These are phyloP conservation scores for Leccinum uliginosum DNA, from an alignment of 768 basidiomycete species.

Conservation along the genomic window DNA sequence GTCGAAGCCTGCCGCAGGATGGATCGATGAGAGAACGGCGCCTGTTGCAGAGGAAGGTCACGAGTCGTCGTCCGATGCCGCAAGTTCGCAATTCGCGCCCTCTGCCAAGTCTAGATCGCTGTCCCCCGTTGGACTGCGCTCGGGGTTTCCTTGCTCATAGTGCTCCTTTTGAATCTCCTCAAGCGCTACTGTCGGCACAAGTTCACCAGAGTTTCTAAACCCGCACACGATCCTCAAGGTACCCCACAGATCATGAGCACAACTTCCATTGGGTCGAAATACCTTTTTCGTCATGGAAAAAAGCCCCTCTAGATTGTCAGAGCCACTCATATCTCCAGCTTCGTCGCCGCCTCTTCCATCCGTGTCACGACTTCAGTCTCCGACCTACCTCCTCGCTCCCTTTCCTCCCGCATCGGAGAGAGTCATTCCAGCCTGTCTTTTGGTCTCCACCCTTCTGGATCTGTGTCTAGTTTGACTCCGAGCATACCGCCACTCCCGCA, in stretches of 20 bases:
- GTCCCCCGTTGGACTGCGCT: slow-evolving; percentile 11
- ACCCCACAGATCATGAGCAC: not conserved
- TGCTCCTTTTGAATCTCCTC: slow-evolving; percentile 11
- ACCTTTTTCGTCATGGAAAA: slow-evolving; percentile 5
- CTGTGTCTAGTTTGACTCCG: not conserved
- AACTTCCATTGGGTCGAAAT: not conserved
- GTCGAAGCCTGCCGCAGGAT: no score
- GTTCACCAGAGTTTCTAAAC: slow-evolving; percentile 18
- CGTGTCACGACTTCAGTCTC: slow-evolving; percentile 2
- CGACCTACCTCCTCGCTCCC: not conserved
- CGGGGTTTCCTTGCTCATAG: slow-evolving; percentile 11
- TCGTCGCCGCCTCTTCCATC: slow-evolving; percentile 8
- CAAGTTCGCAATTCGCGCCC: no score
- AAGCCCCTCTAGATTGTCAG: slow-evolving; percentile 16
- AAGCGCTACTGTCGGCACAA: slow-evolving; percentile 5
- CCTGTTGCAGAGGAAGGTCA: no score
- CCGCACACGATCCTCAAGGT: not conserved
- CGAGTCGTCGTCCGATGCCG: no score
- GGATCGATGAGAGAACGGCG: no score
- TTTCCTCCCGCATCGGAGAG: not conserved
- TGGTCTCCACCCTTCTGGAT: not conserved
- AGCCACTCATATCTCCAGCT: slow-evolving; percentile 20
- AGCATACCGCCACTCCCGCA: slow-evolving; percentile 7
- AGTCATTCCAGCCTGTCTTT: not conserved
- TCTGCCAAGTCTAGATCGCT: no score